These are phyloP conservation scores for Umbelopsis sp. DNA, from an alignment of 192 early-diverging fungal genomes.

Conservation along the genomic window DNA sequence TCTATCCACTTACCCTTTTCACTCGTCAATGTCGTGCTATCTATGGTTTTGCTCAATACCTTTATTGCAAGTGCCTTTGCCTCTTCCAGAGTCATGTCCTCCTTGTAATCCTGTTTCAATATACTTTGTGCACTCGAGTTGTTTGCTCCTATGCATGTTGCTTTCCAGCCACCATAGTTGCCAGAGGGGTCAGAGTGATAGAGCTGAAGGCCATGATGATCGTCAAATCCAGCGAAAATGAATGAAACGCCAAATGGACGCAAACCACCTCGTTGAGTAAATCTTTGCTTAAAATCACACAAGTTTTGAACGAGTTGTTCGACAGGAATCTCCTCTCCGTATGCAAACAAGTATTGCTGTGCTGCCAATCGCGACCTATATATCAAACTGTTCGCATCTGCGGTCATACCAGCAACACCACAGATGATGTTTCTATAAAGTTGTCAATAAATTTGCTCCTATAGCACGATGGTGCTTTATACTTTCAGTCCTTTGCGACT, in stretches of 20 bases:
- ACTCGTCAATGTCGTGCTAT: constrained; percentile 84
- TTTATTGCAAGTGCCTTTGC: constrained; percentile 91
- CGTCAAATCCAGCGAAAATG: constrained; percentile 94
- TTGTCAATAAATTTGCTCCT: background rate
- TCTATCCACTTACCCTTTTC: constrained; percentile 77
- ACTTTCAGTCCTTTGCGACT: background rate
- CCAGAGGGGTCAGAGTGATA: constrained; percentile 99
- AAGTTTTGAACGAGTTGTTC: constrained; percentile 95
- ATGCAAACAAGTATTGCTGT: constrained; percentile 84
- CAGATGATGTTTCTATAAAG: constrained; percentile 76
- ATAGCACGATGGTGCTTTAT: background rate
- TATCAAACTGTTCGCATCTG: constrained; percentile 96
- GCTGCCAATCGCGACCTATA: constrained; percentile 85
- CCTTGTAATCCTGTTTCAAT: constrained; percentile 97
- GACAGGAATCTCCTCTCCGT: constrained; percentile 90
- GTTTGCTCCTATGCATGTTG: constrained; percentile 97
- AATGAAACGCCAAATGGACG: constrained; percentile 99
- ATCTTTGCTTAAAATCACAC: constrained; percentile 98
- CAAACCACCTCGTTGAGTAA: constrained; percentile 97
- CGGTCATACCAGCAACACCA: constrained; percentile 95
- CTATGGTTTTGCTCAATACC: constrained; percentile 97
- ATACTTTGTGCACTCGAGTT: constrained; percentile 88
- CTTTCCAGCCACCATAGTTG: constrained; percentile 99
- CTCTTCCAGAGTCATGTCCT: constrained; percentile 80
- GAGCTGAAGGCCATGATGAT: constrained; percentile 90